Evolutionary conservation across 208 protist genomes (phyloP), one percentile per base, ranked within the genome.

Genomic region (Histomonas meleagridis): DNA sequence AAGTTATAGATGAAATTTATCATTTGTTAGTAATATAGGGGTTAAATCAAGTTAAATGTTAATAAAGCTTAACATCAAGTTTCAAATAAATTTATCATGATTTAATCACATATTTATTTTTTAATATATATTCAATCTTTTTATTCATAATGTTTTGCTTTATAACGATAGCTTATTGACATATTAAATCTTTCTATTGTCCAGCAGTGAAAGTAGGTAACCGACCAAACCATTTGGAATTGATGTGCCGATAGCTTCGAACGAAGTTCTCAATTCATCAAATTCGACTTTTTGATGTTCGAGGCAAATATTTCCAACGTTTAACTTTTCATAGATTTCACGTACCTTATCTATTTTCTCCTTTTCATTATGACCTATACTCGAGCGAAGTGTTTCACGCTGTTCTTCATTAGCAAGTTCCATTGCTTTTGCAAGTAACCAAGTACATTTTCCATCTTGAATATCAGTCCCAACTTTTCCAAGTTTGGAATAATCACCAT

Each of bases 351-450:
- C 32, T 70, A 91, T 32, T 91, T 91, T 91, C n/a, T 49, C 51
- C 69, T 65, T 2, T 46, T 91, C 86, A 46, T 91, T 12, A 26
- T 70, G 60, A 10, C 86, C 86, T 48, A 70, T 70, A 62, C 69
- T 91, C 23, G 62, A 48, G 0, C 2, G 0, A 12, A 91, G 32
- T 10, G 69, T 21, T 62, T 70, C n/a, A 40, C 35, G 62, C 18
- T 62, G 55, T 32, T 91, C 53, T 51, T 91, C 60, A 62, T 91
- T 70, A 35, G n/a, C 86, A 23, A 72, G 40, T 62, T 51, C 60
- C 48, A 97, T 96, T 16, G 95, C 97, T 2, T 93, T 65, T 62
- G 97, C 96, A 35, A 97, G 94, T 32, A 98, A 95, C 97, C 97
- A 99, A 18, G 96, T 97, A 94, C 96, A 98, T 92, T 96, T 96